Percentiles rank a stretch among this genome's conserved stretches.
phyloP scores from a whole-genome alignment of 2,329 filamentous ascomycete genomes.

The Dothideomycetes sp. region DNA sequence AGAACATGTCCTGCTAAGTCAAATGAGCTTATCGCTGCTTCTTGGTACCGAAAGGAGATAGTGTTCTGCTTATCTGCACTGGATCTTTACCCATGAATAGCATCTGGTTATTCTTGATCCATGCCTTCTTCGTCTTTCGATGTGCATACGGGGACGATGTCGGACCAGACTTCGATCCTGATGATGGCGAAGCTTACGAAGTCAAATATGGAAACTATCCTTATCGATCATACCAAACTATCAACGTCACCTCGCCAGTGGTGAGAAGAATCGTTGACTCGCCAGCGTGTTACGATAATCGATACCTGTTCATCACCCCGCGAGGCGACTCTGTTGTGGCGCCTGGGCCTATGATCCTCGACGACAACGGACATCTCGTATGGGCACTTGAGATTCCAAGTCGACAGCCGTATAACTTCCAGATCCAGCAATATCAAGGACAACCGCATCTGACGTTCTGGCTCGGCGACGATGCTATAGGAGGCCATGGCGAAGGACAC shows the following conservation, averaged over 20 bases:
- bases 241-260: constrained; percentile 3
- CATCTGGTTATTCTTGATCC: not conserved
- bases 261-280: constrained; percentile 1
- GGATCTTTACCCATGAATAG: not conserved
- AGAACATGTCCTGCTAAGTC: no score
- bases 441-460: constrained; percentile 27
- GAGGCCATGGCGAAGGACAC: constrained; percentile 22
- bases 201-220: constrained; percentile 7
- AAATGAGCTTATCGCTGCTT: no score
- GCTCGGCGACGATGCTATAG: constrained; percentile 24
- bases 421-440: constrained; percentile 23
- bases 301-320: constrained; percentile 19
- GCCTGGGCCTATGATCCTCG: constrained; percentile 21
- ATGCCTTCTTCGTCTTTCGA: not conserved
- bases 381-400: constrained; percentile 21
- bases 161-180: constrained; percentile 6
- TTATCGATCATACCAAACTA: constrained; percentile 6
- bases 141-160: constrained; percentile 3
- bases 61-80: no score
- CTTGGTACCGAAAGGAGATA: no score
- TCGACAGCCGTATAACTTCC: constrained; percentile 22
- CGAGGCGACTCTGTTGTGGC: constrained; percentile 17
- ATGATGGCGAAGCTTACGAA: constrained; percentile 4
- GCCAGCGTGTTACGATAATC: constrained; percentile 7
- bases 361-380: constrained; percentile 18